Percentiles rank a stretch among this genome's conserved stretches.
These are phyloP conservation scores for Alternaria novae-zelandiae DNA, from an alignment of 2,329 filamentous ascomycete genomes.

Conservation along the genomic window DNA sequence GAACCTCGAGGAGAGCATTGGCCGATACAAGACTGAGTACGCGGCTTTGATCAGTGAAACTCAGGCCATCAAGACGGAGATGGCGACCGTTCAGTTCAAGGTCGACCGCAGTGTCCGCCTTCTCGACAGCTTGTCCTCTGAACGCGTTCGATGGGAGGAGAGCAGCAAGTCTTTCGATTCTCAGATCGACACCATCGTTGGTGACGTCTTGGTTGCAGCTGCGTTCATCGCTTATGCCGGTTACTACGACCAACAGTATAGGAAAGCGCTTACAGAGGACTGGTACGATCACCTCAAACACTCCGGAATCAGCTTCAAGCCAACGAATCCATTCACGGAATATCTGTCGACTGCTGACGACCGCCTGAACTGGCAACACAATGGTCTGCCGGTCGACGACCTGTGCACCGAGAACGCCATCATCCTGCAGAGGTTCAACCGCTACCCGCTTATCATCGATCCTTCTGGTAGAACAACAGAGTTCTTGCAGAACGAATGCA, in stretches of 20 bases:
- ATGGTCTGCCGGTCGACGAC: constrained; percentile 92
- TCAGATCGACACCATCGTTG: constrained; percentile 94
- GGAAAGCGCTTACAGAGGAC: constrained; percentile 96
- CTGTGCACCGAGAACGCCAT: constrained; percentile 99
- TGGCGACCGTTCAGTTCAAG: constrained; percentile 96
- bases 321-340: constrained; percentile 91
- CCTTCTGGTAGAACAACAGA: constrained; percentile 94
- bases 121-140: constrained; percentile 92
- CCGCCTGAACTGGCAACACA: constrained; percentile 91
- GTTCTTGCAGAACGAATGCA: constrained; percentile 93
- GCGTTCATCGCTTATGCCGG: constrained; percentile 97
- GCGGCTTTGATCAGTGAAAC: constrained; percentile 95
- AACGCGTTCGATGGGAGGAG: constrained; percentile 92
- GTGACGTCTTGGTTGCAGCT: constrained; percentile 93
- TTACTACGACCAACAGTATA: constrained; percentile 97
- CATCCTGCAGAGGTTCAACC: constrained; percentile 95
- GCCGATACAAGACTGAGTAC: constrained; percentile 94
- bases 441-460: constrained; percentile 97
- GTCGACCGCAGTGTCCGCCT: constrained; percentile 94
- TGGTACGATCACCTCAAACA: constrained; percentile 93
- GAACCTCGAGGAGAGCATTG: constrained; percentile 86
- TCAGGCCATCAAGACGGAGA: constrained; percentile 95
- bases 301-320: constrained; percentile 93
- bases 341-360: constrained; percentile 97
- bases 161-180: constrained; percentile 98